Conservation (phyloP, 441 rosid genomes). For the Melastoma candidum region DNA sequence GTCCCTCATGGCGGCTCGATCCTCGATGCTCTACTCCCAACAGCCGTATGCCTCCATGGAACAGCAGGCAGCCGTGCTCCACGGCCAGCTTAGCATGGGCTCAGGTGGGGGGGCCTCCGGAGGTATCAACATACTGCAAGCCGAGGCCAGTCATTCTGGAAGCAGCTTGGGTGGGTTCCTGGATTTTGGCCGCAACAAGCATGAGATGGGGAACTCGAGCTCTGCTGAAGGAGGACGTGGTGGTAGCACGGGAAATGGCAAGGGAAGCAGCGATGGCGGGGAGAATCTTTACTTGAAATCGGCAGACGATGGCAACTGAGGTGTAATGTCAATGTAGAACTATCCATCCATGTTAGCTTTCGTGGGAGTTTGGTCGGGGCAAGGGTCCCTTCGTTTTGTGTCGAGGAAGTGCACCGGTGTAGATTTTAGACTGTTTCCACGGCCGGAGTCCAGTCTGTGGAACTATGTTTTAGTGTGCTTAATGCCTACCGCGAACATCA, state of each 20-base stretch:
- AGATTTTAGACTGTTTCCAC: no score
- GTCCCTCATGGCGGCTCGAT: conserved; percentile 84
- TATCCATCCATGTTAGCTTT: no score
- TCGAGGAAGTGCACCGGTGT: no score
- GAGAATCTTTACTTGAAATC: conserved; percentile 85
- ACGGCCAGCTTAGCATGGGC: conserved; percentile 87
- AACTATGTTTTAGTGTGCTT: no score
- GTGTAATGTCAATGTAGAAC: not conserved
- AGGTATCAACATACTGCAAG: conserved; percentile 80
- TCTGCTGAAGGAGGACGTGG: conserved; percentile 61
- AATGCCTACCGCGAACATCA: no score
- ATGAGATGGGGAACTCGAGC: conserved; percentile 59
- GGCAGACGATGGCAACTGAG: conserved; percentile 64
- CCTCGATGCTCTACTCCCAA: conserved; percentile 83
- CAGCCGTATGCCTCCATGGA: conserved; percentile 73
- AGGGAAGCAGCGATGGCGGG: conserved; percentile 56
- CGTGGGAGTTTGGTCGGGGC: no score
- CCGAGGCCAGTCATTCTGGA: conserved; percentile 45
- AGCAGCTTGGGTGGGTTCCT: conserved; percentile 52
- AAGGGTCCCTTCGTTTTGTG: no score
- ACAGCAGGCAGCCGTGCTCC: conserved; percentile 48
- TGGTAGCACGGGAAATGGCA: conserved; percentile 52
- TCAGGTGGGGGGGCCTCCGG: conserved; percentile 44
- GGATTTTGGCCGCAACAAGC: conserved; percentile 79
- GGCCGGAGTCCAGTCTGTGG: no score